phyloP scores from a whole-genome alignment of 1,284 basidiomycete genomes.

The Takashimella koratensis region DNA sequence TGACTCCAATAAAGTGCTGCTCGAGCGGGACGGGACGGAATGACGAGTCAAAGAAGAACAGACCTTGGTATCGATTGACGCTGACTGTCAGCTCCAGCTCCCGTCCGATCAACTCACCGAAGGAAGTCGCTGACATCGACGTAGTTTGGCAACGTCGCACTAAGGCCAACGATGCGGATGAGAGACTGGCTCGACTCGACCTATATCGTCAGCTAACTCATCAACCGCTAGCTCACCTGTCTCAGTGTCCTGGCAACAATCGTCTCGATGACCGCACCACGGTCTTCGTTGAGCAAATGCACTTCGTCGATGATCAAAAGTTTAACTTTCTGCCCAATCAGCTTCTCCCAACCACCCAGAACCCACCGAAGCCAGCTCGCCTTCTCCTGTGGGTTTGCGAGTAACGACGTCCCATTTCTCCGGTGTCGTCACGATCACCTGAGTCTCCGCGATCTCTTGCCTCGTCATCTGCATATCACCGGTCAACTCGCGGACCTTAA shows the following conservation, averaged over 20 bases:
- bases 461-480: slow-evolving; percentile 99
- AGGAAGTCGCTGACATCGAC: slow-evolving; percentile 95
- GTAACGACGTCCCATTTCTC: slow-evolving; percentile 99
- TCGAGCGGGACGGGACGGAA: slow-evolving; percentile 96
- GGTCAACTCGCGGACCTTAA: slow-evolving; percentile 87
- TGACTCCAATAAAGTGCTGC: slow-evolving; percentile 94
- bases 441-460: slow-evolving; percentile 89
- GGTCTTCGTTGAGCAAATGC: slow-evolving; percentile 94
- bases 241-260: slow-evolving; percentile 95
- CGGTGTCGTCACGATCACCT: slow-evolving; percentile 97
- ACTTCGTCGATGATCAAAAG: slow-evolving; percentile 98
- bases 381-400: slow-evolving; percentile 92
- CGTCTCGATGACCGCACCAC: slow-evolving; percentile 97
- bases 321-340: slow-evolving; percentile 68
- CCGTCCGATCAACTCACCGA: slow-evolving; percentile 53
- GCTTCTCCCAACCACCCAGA: not conserved
- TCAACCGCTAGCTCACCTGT: slow-evolving; percentile 57
- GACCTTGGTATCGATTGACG: slow-evolving; percentile 82
- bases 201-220: slow-evolving; percentile 47
- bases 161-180: slow-evolving; percentile 97
- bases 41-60: slow-evolving; percentile 98
- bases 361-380: slow-evolving; percentile 82
- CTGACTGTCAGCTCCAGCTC: slow-evolving; percentile 48
- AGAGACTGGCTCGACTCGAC: slow-evolving; percentile 95
- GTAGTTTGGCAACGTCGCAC: slow-evolving; percentile 96